These are phyloP conservation scores for Cyberlindnera amylophila DNA, from an alignment of 805 yeast genomes.

Conservation along the genomic window DNA sequence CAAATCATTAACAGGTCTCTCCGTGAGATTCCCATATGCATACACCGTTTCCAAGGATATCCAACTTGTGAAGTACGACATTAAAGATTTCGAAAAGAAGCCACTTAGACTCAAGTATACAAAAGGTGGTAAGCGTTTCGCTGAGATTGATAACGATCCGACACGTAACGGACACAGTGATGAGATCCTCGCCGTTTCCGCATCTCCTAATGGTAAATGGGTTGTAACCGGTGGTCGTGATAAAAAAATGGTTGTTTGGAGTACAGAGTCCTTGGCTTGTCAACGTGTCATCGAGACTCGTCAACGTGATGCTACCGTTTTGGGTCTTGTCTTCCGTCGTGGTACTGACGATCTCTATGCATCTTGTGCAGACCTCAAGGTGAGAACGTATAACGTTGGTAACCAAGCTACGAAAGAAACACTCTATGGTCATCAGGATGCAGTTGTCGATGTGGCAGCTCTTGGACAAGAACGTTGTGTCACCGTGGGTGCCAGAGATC, in stretches of 20 bases:
- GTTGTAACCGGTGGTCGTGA: slow-evolving; percentile 92
- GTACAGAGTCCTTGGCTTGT: slow-evolving; percentile 71
- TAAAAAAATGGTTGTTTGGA: slow-evolving; percentile 79
- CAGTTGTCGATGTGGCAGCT: slow-evolving; percentile 77
- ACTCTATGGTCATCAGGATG: slow-evolving; percentile 93
- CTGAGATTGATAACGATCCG: slow-evolving; percentile 40
- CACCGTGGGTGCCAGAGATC: slow-evolving; percentile 92
- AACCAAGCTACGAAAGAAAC: slow-evolving; percentile 89
- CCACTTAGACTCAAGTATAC: slow-evolving; percentile 64
- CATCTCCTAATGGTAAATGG: slow-evolving; percentile 80
- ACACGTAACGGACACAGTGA: slow-evolving; percentile 70
- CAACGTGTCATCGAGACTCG: slow-evolving; percentile 73
- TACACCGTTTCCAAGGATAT: slow-evolving; percentile 82
- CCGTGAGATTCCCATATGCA: slow-evolving; percentile 43
- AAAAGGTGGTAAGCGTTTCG: slow-evolving; percentile 55
- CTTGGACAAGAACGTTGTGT: slow-evolving; percentile 87
- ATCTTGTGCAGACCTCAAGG: slow-evolving; percentile 87
- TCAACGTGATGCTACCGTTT: slow-evolving; percentile 66
- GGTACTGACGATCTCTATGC: slow-evolving; percentile 83
- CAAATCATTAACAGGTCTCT: slow-evolving; percentile 46
- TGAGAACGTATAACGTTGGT: slow-evolving; percentile 80
- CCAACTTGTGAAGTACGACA: slow-evolving; percentile 77
- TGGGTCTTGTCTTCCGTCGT: slow-evolving; percentile 73
- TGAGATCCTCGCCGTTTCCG: slow-evolving; percentile 74
- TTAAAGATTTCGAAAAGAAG: slow-evolving; percentile 47